phyloP scores from a whole-genome alignment of 768 basidiomycete species.

The Serendipita vermifera region DNA sequence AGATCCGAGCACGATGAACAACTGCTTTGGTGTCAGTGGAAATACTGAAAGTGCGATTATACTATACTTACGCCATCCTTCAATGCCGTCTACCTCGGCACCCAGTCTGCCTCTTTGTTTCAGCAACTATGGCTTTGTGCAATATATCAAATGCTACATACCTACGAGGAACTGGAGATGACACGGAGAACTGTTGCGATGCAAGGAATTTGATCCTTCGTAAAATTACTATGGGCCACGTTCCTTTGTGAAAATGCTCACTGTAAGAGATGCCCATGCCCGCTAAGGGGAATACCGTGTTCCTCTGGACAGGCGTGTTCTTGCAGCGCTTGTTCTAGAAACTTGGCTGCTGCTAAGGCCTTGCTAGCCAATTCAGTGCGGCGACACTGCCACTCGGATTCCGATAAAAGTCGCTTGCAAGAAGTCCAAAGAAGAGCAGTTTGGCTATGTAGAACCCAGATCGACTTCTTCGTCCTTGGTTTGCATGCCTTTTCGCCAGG shows the following conservation, averaged over 20 bases:
- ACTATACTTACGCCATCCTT: not conserved
- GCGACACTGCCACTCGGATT: not conserved
- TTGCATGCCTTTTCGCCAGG: not conserved
- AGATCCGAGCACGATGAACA: not conserved
- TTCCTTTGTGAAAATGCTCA: not conserved
- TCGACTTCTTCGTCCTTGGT: not conserved
- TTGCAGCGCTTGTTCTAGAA: not conserved
- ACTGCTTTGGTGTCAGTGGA: not conserved
- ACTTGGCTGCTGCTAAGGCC: not conserved
- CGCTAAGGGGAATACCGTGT: not conserved
- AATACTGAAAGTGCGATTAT: too few species aligned
- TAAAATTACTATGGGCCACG: not conserved
- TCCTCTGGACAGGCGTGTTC: not conserved
- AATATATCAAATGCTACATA: not conserved
- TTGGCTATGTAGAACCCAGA: conserved; percentile 1
- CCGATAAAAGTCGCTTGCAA: not conserved
- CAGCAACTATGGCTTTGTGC: not conserved
- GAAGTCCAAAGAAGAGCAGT: not conserved
- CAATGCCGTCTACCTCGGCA: not conserved
- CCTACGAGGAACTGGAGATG: conserved; percentile 1
- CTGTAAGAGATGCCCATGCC: not conserved
- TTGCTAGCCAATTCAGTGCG: not conserved
- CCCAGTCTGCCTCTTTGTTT: not conserved
- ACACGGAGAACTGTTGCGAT: not conserved
- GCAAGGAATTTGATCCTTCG: not conserved